These are phyloP conservation scores for Musa itinerans DNA, from an alignment of 176 grass and related monocot species.

Conservation along the genomic window DNA sequence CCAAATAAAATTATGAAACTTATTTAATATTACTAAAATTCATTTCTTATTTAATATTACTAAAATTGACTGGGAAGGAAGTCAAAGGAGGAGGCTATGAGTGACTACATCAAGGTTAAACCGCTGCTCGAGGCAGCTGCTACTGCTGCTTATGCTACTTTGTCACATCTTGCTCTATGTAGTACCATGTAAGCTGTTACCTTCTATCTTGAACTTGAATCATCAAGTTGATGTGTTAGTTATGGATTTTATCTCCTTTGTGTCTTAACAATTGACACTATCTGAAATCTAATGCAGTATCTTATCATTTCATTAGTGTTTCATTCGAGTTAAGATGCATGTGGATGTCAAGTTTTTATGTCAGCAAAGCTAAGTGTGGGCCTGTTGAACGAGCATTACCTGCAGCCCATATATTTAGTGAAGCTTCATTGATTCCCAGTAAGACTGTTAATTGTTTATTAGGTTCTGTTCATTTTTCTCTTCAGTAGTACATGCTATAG, in stretches of 20 bases:
- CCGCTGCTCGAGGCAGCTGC: conserved; percentile 53
- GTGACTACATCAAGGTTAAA: conserved; percentile 81
- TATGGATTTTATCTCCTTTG: not conserved
- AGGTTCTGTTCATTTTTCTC: not conserved
- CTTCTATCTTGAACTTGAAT: not conserved
- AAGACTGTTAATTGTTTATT: not conserved
- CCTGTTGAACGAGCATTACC: no score
- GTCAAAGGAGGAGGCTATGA: conserved; percentile 60
- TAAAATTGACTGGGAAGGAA: conserved; percentile 34
- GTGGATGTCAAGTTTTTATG: not conserved
- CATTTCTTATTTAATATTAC: not conserved
- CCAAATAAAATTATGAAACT: not conserved
- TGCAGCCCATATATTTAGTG: not conserved
- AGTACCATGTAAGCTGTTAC: not conserved
- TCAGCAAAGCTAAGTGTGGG: not conserved
- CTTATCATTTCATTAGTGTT: not conserved
- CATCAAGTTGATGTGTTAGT: not conserved
- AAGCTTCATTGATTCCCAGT: not conserved
- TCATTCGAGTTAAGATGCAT: not conserved
- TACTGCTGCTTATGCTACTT: conserved; percentile 17
- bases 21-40: no score
- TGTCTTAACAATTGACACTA: not conserved
- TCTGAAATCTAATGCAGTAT: not conserved
- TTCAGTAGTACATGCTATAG: no score
- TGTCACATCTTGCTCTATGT: not conserved